phyloP scores from a whole-genome alignment of 2,329 filamentous ascomycete species.

The Aspergillus japonicus region DNA sequence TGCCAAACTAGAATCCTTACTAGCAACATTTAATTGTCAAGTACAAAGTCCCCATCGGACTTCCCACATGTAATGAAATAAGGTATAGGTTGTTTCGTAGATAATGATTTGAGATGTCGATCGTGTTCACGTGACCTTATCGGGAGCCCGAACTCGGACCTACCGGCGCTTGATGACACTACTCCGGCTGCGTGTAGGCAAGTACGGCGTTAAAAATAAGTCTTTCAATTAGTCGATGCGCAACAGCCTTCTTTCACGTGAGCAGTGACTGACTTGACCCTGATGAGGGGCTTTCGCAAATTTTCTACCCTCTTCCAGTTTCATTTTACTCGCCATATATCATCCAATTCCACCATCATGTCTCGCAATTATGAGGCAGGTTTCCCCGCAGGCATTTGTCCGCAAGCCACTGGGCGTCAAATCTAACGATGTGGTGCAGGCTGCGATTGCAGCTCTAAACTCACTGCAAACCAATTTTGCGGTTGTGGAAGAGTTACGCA shows the following conservation, averaged over 20 bases:
- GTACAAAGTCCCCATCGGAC: too few species aligned
- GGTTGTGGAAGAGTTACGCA: constrained; percentile 72
- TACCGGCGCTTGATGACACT: background rate
- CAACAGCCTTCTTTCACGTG: constrained; percentile 3
- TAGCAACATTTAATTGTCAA: background rate
- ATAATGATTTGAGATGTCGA: background rate
- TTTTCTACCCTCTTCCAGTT: constrained; percentile 18
- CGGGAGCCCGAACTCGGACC: background rate
- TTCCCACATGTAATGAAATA: too few species aligned
- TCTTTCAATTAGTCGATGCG: background rate
- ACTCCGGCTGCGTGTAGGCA: background rate
- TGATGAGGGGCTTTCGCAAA: constrained; percentile 31
- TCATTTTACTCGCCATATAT: constrained; percentile 28
- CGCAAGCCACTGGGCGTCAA: background rate
- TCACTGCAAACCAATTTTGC: constrained; percentile 77
- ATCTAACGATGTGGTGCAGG: constrained; percentile 41
- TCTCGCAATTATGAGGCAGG: constrained; percentile 42
- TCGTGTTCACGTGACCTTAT: background rate
- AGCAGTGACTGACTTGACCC: constrained; percentile 17
- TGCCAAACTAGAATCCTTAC: background rate
- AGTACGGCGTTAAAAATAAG: background rate
- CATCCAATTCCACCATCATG: constrained; percentile 33
- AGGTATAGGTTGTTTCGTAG: too few species aligned
- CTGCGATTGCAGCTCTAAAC: constrained; percentile 72
- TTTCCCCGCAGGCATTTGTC: constrained; percentile 2